Evolutionary conservation across 805 yeast species (phyloP).

Genomic region (Yamadazyma akitaensis): DNA sequence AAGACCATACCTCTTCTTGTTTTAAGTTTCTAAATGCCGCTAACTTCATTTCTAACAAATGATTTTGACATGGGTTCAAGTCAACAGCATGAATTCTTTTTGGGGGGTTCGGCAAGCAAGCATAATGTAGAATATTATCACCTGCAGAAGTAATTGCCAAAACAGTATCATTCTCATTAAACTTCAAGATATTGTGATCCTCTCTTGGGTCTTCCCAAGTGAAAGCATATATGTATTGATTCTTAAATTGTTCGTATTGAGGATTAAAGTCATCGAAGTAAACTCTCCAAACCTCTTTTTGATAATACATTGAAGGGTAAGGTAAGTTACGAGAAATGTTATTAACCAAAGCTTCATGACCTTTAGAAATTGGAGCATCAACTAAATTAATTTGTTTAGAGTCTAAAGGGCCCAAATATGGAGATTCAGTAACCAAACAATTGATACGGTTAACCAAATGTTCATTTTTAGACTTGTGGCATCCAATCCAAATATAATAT

Average conservation of each 20-base stretch:
- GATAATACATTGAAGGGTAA: slow-evolving; percentile 78
- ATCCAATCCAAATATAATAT: slow-evolving; percentile 79
- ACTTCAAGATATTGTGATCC: slow-evolving; percentile 63
- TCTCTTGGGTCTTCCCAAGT: slow-evolving; percentile 92
- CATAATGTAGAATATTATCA: slow-evolving; percentile 74
- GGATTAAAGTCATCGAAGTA: slow-evolving; percentile 72
- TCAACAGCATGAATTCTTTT: slow-evolving; percentile 80
- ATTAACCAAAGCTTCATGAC: slow-evolving; percentile 70
- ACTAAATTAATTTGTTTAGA: slow-evolving; percentile 8
- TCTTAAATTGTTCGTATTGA: slow-evolving; percentile 64
- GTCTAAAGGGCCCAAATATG: slow-evolving; percentile 63
- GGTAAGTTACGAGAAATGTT: slow-evolving; percentile 66
- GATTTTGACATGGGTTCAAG: slow-evolving; percentile 79
- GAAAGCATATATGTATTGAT: slow-evolving; percentile 81
- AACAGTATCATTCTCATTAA: slow-evolving; percentile 64
- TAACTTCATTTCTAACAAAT: slow-evolving; percentile 71
- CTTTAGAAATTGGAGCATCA: slow-evolving; percentile 49
- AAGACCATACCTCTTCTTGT: slow-evolving; percentile 62
- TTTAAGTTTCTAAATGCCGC: slow-evolving; percentile 61
- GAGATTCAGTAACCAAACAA: slow-evolving; percentile 77
- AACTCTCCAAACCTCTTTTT: slow-evolving; percentile 73
- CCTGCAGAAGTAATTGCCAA: slow-evolving; percentile 86
- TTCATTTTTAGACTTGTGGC: slow-evolving; percentile 37
- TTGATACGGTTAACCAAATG: slow-evolving; percentile 60
- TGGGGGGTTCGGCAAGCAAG: slow-evolving; percentile 69